phyloP scores from a whole-genome alignment of 176 grass and related monocot species.

The Oryza coarctata region DNA sequence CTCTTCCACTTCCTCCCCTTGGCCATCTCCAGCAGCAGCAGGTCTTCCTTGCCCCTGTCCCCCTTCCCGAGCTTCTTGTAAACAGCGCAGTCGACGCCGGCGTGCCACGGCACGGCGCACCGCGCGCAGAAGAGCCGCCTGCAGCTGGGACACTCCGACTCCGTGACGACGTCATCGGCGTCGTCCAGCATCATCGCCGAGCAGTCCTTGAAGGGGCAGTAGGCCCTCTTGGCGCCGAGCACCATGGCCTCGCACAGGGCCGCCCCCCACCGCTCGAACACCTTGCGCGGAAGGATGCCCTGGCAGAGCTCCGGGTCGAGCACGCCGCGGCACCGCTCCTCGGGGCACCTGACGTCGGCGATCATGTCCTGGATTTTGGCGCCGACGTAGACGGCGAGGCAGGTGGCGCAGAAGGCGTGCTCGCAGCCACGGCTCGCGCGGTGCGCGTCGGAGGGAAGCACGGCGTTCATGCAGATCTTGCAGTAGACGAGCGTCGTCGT shows the following conservation, averaged over 20 bases:
- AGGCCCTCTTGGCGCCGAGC: slow-evolving; percentile 15
- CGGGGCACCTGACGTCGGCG: slow-evolving; percentile 44
- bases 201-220: slow-evolving; percentile 76
- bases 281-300: slow-evolving; percentile 21
- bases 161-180: neutral
- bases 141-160: slow-evolving; percentile 63
- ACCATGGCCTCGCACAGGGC: slow-evolving; percentile 53
- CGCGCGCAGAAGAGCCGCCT: slow-evolving; percentile 51
- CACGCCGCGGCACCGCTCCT: slow-evolving; percentile 33
- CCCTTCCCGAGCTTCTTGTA: slow-evolving; percentile 17
- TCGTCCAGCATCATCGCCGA: slow-evolving; percentile 54
- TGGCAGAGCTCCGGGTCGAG: slow-evolving; percentile 48
- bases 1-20: slow-evolving; percentile 47
- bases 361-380: slow-evolving; percentile 47
- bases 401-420: slow-evolving; percentile 62
- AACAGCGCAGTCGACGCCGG: slow-evolving; percentile 45
- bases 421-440: slow-evolving; percentile 32
- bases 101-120: slow-evolving; percentile 66
- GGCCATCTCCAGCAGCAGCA: slow-evolving; percentile 48
- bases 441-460: slow-evolving; percentile 10
- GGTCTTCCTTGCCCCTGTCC: slow-evolving; percentile 44
- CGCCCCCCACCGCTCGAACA: slow-evolving; percentile 51
- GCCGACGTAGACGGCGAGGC: slow-evolving; percentile 49
- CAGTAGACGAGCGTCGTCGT: slow-evolving; percentile 24
- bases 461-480: slow-evolving; percentile 71